Percentiles rank a stretch among this genome's conserved stretches.
Conservation (phyloP, 140 eudicot genomes). For the Bidens hawaiensis region DNA sequence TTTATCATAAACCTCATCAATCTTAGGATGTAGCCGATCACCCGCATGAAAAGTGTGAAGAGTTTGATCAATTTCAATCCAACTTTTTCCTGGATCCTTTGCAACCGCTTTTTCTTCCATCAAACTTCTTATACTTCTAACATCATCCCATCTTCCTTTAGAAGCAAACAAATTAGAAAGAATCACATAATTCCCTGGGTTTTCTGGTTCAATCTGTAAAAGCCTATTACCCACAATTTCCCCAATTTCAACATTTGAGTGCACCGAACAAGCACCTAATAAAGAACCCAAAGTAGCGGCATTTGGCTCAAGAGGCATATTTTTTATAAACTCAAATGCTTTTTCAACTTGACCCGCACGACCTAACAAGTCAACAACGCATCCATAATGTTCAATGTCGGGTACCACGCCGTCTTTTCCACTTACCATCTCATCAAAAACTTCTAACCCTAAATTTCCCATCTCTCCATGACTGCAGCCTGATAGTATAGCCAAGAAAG, state of each 20-base stretch:
- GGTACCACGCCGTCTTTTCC: constrained; percentile 49
- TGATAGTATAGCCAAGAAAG: constrained; percentile 75
- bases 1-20: constrained; percentile 38
- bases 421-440: constrained; percentile 61
- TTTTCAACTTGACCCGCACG: constrained; percentile 73
- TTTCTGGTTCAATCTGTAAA: constrained; percentile 81
- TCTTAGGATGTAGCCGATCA: constrained; percentile 58
- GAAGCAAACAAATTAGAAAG: constrained; percentile 75
- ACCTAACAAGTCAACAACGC: constrained; percentile 89
- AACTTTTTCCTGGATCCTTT: constrained; percentile 88
- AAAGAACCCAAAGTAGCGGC: constrained; percentile 90
- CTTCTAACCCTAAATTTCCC: constrained; percentile 59
- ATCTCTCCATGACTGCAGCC: constrained; percentile 92
- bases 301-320: constrained; percentile 79
- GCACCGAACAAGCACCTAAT: constrained; percentile 87
- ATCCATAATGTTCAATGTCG: constrained; percentile 77
- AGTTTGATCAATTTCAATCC: constrained; percentile 71
- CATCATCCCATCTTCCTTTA: constrained; percentile 85
- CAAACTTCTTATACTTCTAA: constrained; percentile 47
- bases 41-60: constrained; percentile 66
- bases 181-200: constrained; percentile 73
- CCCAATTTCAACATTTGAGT: constrained; percentile 57
- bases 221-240: constrained; percentile 51
- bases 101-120: constrained; percentile 58
- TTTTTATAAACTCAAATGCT: constrained; percentile 57